Evolutionary conservation across 2,329 filamentous ascomycete genomes (phyloP).

Genomic region (Hypoxylon sp.): DNA sequence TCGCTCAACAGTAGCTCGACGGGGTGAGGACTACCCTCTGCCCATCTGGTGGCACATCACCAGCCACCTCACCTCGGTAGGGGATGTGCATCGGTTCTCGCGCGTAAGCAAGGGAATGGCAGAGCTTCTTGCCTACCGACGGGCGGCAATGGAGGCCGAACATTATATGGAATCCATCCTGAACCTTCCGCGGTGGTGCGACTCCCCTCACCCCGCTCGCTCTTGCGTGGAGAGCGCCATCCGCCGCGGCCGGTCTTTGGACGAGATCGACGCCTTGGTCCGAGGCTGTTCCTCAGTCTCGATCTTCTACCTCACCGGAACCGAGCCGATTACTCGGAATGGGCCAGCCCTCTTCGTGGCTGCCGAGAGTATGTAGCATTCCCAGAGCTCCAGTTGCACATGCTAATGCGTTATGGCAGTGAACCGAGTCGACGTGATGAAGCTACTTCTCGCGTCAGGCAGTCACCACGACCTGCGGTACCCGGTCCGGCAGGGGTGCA

Average conservation of each 20-base stretch:
- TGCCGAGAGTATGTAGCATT: not conserved
- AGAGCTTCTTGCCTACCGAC: not conserved
- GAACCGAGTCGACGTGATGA: constrained; percentile 10
- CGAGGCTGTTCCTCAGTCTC: not conserved
- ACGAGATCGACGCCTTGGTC: not conserved
- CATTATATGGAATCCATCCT: not conserved
- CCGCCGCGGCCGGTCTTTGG: not conserved
- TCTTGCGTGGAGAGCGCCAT: not conserved
- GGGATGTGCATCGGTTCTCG: not conserved
- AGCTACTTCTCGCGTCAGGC: not conserved
- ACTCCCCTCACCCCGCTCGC: not conserved
- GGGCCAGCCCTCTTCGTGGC: constrained; percentile 2
- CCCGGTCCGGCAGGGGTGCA: not conserved
- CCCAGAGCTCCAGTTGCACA: not conserved
- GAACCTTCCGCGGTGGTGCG: not conserved
- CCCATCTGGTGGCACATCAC: not conserved
- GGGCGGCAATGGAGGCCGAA: not conserved
- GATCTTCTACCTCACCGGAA: not conserved
- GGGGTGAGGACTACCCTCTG: not conserved
- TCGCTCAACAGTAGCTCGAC: not conserved
- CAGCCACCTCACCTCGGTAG: not conserved
- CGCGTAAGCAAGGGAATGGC: not conserved
- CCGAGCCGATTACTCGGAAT: not conserved
- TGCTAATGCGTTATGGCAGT: not conserved
- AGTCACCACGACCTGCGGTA: constrained; percentile 1